These are phyloP conservation scores for Corymbia calophylla DNA, from an alignment of 441 rosid genomes.

Conservation along the genomic window DNA sequence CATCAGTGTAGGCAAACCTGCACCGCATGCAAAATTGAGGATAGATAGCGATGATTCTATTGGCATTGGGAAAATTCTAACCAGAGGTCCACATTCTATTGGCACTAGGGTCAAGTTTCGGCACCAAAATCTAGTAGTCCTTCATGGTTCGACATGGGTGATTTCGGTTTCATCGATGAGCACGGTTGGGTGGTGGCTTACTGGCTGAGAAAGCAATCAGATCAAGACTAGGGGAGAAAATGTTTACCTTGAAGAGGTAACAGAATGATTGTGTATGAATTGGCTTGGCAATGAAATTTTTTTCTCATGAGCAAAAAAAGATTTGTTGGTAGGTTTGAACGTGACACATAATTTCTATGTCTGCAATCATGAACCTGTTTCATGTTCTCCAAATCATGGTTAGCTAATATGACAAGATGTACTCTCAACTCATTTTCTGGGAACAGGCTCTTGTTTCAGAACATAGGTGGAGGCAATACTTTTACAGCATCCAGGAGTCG, in stretches of 20 bases:
- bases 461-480: conserved; percentile 56
- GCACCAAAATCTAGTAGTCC: conserved; percentile 13
- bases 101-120: conserved; percentile 44
- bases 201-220: conserved; percentile 58
- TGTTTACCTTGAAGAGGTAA: conserved; percentile 82
- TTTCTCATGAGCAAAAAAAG: background rate
- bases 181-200: conserved; percentile 58
- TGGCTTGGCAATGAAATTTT: background rate
- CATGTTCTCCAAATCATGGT: background rate
- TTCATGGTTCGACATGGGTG: conserved; percentile 81
- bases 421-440: background rate
- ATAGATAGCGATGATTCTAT: conserved; percentile 29
- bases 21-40: conserved; percentile 64
- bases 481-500: conserved; percentile 50
- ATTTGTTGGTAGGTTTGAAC: background rate
- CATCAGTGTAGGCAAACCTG: conserved; percentile 72
- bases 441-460: background rate
- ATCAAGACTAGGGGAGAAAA: conserved; percentile 85
- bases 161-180: conserved; percentile 53
- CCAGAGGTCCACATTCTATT: conserved; percentile 70
- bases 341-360: background rate
- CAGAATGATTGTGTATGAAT: background rate
- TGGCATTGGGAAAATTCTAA: conserved; percentile 42
- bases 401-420: background rate
- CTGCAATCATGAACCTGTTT: background rate